Conservation (phyloP, 2,329 filamentous ascomycete species). For the Cladobotryum mycophilum region DNA sequence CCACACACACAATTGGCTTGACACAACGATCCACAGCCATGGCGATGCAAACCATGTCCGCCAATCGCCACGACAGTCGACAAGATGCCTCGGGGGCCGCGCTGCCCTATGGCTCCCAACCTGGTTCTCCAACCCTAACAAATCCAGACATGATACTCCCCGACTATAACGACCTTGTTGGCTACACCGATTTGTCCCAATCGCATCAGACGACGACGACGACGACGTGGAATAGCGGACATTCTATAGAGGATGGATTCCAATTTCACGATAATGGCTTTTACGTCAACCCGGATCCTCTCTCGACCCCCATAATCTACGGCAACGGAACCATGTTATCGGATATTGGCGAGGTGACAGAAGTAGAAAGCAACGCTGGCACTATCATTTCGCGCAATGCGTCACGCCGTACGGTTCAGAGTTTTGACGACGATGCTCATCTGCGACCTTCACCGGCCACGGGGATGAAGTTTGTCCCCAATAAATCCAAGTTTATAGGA, state of each 20-base stretch:
- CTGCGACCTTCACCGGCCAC: constrained; percentile 26
- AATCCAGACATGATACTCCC: constrained; percentile 95
- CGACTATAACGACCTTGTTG: constrained; percentile 56
- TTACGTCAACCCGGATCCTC: constrained; percentile 35
- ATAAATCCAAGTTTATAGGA: constrained; percentile 35
- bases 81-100: constrained; percentile 22
- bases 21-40: constrained; percentile 15
- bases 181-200: constrained; percentile 45
- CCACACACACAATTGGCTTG: neutral
- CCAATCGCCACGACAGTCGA: constrained; percentile 22
- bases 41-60: constrained; percentile 24
- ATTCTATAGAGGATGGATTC: constrained; percentile 33
- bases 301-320: constrained; percentile 60
- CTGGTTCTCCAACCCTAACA: constrained; percentile 78
- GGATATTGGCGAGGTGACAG: constrained; percentile 55
- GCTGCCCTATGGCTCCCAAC: constrained; percentile 41
- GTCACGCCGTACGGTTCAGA: constrained; percentile 26
- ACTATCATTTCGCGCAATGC: constrained; percentile 33
- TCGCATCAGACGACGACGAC: constrained; percentile 50
- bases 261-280: constrained; percentile 37
- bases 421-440: constrained; percentile 37
- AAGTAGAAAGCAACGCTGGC: constrained; percentile 46
- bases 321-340: constrained; percentile 64
- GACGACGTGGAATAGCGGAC: constrained; percentile 46
- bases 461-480: constrained; percentile 37